Conservation (phyloP, 2,329 filamentous ascomycete species). For the Colletotrichum tofieldiae region DNA sequence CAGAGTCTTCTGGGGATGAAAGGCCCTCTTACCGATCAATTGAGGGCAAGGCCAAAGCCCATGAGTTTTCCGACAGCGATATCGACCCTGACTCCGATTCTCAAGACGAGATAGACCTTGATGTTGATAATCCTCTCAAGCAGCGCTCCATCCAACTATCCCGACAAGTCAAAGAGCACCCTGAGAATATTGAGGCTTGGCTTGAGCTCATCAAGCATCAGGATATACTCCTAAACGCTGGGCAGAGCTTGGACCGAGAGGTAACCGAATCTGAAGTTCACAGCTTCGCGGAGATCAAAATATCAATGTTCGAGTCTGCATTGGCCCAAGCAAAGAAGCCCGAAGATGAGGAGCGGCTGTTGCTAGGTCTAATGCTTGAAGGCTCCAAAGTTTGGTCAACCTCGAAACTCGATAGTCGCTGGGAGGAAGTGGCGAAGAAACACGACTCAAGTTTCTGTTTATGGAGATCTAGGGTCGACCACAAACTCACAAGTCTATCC, state of each 20-base stretch:
- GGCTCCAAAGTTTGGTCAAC: conserved; percentile 79
- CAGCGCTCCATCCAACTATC: conserved; percentile 74
- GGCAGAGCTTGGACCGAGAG: conserved; percentile 60
- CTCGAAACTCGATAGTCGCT: conserved; percentile 38
- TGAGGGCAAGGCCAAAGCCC: conserved; percentile 71
- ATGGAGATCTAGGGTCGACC: conserved; percentile 83
- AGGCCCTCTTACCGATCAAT: conserved; percentile 76
- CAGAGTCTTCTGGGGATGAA: conserved; percentile 62
- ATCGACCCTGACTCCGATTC: conserved; percentile 64
- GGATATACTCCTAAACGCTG: conserved; percentile 73
- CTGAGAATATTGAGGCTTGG: conserved; percentile 81
- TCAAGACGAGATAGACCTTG: conserved; percentile 53
- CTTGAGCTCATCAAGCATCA: conserved; percentile 85
- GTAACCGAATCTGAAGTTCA: conserved; percentile 73
- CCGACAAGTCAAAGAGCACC: conserved; percentile 74
- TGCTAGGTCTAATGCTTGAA: conserved; percentile 81
- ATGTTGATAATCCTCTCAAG: conserved; percentile 62
- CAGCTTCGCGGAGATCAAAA: conserved; percentile 83
- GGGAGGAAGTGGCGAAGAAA: conserved; percentile 62
- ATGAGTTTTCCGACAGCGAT: conserved; percentile 64
- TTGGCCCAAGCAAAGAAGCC: conserved; percentile 68
- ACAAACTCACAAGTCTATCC: conserved; percentile 77
- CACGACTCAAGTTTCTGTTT: conserved; percentile 73
- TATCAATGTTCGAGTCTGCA: conserved; percentile 86
- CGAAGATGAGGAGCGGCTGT: conserved; percentile 70